phyloP scores from a whole-genome alignment of 129 eudicot species.

The Calendula officinalis region DNA sequence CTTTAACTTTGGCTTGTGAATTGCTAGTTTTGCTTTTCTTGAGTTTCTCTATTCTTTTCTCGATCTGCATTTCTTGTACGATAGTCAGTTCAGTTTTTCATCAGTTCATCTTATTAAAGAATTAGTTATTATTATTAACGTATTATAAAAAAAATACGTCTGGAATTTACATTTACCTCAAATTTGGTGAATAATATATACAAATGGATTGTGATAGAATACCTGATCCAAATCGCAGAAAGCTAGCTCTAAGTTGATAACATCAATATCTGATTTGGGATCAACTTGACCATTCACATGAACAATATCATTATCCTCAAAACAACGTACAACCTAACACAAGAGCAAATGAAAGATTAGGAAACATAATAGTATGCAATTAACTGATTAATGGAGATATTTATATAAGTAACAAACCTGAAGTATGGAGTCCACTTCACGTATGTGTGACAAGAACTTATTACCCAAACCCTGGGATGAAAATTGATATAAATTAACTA shows the following conservation, averaged over 20 bases:
- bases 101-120: slow-evolving; percentile 30
- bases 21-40: slow-evolving; percentile 76
- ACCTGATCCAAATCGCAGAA: slow-evolving; percentile 21
- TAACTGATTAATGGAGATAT: no score
- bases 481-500: no score
- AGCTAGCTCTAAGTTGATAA: slow-evolving; percentile 65
- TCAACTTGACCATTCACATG: slow-evolving; percentile 68
- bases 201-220: slow-evolving; percentile 21
- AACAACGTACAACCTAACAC: slow-evolving; percentile 76
- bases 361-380: neutral
- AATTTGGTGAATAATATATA: no score
- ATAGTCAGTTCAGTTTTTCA: slow-evolving; percentile 37
- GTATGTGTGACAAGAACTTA: neutral
- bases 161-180: no score
- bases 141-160: no score
- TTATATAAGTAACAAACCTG: neutral
- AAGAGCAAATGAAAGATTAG: neutral
- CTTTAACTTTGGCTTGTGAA: slow-evolving; percentile 81
- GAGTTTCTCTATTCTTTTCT: slow-evolving; percentile 90
- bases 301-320: slow-evolving; percentile 65
- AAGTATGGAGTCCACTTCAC: neutral
- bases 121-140: no score
- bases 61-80: slow-evolving; percentile 81
- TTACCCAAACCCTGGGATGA: neutral
- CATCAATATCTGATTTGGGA: slow-evolving; percentile 68